Percentiles rank a stretch among this genome's conserved stretches.
phyloP scores from a whole-genome alignment of 164 flowering plant genomes.

The Warburgia ugandensis region DNA sequence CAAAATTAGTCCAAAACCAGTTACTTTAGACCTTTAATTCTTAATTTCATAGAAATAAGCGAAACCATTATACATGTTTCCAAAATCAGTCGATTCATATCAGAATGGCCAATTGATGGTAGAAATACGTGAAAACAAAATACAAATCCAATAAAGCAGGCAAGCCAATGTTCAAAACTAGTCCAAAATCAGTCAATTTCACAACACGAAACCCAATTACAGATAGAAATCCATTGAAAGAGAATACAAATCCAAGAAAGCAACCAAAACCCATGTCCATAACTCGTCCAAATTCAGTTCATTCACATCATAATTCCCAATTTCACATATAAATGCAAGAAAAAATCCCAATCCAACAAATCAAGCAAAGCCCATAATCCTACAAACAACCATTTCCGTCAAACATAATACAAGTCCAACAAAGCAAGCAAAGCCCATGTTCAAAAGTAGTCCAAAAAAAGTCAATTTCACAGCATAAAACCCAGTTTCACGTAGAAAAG shows the following conservation, averaged over 20 bases:
- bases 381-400: no score
- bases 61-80: not conserved
- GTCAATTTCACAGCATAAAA: no score
- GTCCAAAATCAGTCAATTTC: not conserved
- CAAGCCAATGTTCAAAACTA: not conserved
- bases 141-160: not conserved
- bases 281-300: no score
- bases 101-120: not conserved
- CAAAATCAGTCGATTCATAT: not conserved
- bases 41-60: not conserved
- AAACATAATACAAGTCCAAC: no score
- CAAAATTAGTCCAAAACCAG: not conserved
- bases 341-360: no score
- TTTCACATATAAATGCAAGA: no score
- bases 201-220: not conserved
- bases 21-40: not conserved
- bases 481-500: no score
- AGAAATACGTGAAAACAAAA: not conserved
- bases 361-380: no score
- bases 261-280: not conserved
- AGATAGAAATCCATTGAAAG: not conserved
- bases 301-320: no score
- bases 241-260: not conserved
- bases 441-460: not conserved
- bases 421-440: no score